Evolutionary conservation across 257 asterid species (phyloP).

Genomic region (Ajuga chamaepitys): DNA sequence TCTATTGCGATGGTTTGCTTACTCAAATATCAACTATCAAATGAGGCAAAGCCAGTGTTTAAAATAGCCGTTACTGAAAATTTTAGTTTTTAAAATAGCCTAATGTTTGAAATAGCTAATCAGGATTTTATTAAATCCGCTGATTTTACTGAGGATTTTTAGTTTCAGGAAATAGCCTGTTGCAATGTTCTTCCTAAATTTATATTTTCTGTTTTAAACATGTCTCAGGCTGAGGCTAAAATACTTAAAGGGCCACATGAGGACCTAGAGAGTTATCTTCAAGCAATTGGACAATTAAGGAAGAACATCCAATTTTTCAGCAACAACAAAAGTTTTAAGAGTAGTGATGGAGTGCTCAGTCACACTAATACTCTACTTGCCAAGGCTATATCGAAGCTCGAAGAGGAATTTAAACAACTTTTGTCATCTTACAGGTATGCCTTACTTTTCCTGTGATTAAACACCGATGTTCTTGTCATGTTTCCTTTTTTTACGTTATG

Average conservation of each 20-base stretch:
- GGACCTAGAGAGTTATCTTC: conserved; percentile 92
- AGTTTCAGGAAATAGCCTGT: background rate
- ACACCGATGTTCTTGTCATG: background rate
- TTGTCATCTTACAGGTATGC: conserved; percentile 71
- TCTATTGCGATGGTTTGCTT: background rate
- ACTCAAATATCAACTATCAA: background rate
- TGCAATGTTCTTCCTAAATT: conserved; percentile 3
- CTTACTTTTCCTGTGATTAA: conserved; percentile 8
- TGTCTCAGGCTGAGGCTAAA: conserved; percentile 81
- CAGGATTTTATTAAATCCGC: background rate
- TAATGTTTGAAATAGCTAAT: no score
- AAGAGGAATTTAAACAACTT: conserved; percentile 88
- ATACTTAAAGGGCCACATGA: conserved; percentile 97
- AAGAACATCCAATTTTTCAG: conserved; percentile 75
- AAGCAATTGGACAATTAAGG: conserved; percentile 88
- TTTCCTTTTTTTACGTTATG: no score
- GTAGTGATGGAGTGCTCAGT: conserved; percentile 93
- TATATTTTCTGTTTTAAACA: conserved; percentile 2
- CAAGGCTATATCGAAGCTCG: conserved; percentile 94
- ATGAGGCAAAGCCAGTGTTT: no score
- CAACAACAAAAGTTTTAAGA: conserved; percentile 91
- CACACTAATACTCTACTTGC: conserved; percentile 77
- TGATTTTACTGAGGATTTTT: background rate
- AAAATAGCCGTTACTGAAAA: no score
- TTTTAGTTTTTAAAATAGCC: no score